Base-by-base conservation (phyloP, 1,284 basidiomycete species). In the Pseudozyma hubeiensis region DNA sequence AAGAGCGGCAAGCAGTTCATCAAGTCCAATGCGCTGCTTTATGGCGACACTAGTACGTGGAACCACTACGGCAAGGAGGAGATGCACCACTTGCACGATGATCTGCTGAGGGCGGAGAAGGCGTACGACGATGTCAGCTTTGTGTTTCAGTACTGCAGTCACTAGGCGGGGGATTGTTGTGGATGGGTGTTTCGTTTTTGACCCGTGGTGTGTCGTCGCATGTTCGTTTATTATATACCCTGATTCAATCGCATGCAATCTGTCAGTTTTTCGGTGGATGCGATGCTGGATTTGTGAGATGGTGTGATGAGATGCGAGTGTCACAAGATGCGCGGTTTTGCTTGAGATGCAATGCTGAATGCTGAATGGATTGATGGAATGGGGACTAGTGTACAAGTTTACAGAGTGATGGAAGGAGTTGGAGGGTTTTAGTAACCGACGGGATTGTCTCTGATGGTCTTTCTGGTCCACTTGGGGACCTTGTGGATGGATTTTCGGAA, bases 21-120 rank as follows among this genome's bases (percentile, higher is more conserved):
- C 82, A 97, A 96, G 85, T 88, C 93, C 3, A 89, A 90, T 0
- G 94, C 93, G 0, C 85, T 99, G 83, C 85, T 99, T 17, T 99
- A 99, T 78, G 97, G 97, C 37, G 96, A 99, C 85, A 93, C 93
- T 7, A 96, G 93, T 91, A 94, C 94, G 93, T 99, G 96, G 97
- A 99, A 99, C 85, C 97, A 99, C 84, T 95, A 93, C 82, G 92
- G 92, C 1, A 97, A 96, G 78, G 86, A 86, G 0, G 92, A 97
- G 83, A 87, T 99, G 64, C 90, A 90, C 83, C 91, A 91, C 78
- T 93, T 97, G 80, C 96, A 99, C 81, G 97, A 99, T 80, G 96
- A 99, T 83, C 88, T 99, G 49, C 87, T 99, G 44, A 89, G 97
- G 13, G 94, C 93, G 0, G 97, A 99, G 85, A 89, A 91, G 49